Evolutionary conservation across 805 yeast species (phyloP).

Genomic region (Lipomyces starkeyi): DNA sequence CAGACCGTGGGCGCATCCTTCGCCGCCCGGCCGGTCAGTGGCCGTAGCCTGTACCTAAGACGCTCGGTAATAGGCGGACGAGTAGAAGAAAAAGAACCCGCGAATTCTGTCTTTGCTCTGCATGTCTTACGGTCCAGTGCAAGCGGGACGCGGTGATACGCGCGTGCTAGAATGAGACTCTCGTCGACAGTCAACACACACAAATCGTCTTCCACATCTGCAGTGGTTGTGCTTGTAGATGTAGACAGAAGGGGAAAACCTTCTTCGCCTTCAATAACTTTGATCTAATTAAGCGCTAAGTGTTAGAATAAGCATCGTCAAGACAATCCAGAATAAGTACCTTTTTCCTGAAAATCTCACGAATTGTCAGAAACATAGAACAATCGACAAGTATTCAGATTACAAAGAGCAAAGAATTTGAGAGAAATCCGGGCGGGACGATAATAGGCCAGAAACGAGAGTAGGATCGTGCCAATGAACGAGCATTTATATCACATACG

Average conservation of each 20-base stretch:
- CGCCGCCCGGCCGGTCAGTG: not conserved
- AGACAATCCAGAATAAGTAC: not conserved
- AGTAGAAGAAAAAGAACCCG: constrained; percentile 5
- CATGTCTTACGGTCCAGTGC: not conserved
- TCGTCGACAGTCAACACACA: not conserved
- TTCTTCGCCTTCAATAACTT: constrained; percentile 2
- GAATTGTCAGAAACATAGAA: not conserved
- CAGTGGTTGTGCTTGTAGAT: not conserved
- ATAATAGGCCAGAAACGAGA: not conserved
- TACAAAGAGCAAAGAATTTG: not conserved
- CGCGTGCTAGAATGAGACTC: not conserved
- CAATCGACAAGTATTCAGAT: not conserved
- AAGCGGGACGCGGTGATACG: not conserved
- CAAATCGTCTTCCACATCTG: not conserved
- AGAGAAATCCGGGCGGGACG: not conserved
- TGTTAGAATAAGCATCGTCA: not conserved
- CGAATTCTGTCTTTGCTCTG: not conserved
- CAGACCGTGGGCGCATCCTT: not conserved
- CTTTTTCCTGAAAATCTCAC: not conserved
- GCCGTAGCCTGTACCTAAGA: not conserved
- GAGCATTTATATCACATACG: not conserved
- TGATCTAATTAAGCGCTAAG: not conserved
- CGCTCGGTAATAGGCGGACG: constrained; percentile 12
- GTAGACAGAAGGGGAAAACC: constrained; percentile 12
- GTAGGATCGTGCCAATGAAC: not conserved